Base-by-base conservation (phyloP, 164 flowering plant genomes). In the grape (Vitis vinifera) region DNA sequence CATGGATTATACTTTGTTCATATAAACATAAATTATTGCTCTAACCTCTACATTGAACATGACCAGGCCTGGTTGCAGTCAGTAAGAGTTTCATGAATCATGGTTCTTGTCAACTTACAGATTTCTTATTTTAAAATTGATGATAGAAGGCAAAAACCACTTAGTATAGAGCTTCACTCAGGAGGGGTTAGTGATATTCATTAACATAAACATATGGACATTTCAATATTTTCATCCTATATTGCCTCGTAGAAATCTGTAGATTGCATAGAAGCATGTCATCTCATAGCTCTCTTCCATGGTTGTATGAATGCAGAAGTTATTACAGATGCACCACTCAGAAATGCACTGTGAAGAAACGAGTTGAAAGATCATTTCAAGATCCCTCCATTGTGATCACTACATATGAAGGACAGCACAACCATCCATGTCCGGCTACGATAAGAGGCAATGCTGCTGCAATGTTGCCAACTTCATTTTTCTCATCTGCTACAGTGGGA, bases 401-500 rank as follows among this genome's bases (percentile, higher is more conserved):
- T 0, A 88, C 92, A 11, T 88, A 88, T 27, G 92, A 88, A 68
- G 92, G 92, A 1, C 85, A 77, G 57, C 92, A 88, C 68, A 78
- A 82, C 61, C 91, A 88, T 66, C 84, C 68, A 2, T 67, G 76
- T 27, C 85, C 87, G 5, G 78, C 77, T 1, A 77, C 79, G 3
- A 78, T 81, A 14, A 66, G 87, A 16, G 83, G 83, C 49, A 80
- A 72, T 37, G 74, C 79, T 7, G 70, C 65, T 3, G 70, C 64
- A 8, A 56, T 75, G 76, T 11, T 73, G 4, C 59, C 81, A 3
- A 63, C 78, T 48, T 59, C 74, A 6, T 62, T 71, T 27, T 63
- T 75, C 4, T 57, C 76, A 23, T 60, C 84, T 1, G 13, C 74
- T 0, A 10, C 71, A 5, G 5, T 30, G 0, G 37, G 30, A 8